Evolutionary conservation across 129 eudicot species (phyloP).

Genomic region (Pseudognaphalium luteoalbum): DNA sequence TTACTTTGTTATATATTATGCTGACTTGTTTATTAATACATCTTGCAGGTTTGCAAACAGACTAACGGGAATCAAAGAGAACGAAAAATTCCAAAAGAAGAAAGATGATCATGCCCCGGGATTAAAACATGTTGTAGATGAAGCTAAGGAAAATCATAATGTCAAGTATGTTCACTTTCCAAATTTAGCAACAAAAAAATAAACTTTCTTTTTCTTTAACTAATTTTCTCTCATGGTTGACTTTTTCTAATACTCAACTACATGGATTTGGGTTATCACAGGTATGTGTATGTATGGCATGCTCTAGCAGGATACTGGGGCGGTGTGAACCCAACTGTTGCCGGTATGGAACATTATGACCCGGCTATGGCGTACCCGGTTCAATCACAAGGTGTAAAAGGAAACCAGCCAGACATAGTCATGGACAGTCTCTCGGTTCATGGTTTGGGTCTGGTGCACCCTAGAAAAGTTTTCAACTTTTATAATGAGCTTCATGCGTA

Average conservation of each 20-base stretch:
- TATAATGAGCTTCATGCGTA: conserved; percentile 88
- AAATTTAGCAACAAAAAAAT: background rate
- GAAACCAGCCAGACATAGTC: conserved; percentile 92
- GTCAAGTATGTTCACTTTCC: conserved; percentile 60
- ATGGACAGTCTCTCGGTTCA: conserved; percentile 83
- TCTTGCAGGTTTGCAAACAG: conserved; percentile 83
- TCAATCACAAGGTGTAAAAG: conserved; percentile 76
- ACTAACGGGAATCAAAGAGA: conserved; percentile 83
- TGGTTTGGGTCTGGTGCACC: conserved; percentile 91
- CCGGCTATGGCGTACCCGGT: conserved; percentile 74
- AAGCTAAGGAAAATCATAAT: conserved; percentile 71
- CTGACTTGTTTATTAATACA: background rate
- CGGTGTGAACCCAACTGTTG: conserved; percentile 77
- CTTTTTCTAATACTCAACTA: background rate
- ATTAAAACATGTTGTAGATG: conserved; percentile 63
- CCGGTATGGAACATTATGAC: conserved; percentile 80
- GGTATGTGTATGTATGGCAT: conserved; percentile 91
- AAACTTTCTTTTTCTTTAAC: background rate
- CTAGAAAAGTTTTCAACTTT: conserved; percentile 77
- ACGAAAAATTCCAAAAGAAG: conserved; percentile 72
- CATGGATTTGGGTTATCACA: conserved; percentile 23
- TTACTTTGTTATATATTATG: background rate
- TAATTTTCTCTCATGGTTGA: background rate
- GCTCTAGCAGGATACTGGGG: conserved; percentile 99
- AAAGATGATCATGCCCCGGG: conserved; percentile 59